A percentile compares a stretch with the other conserved stretches of the same genome.
These are phyloP conservation scores for Salix purpurea DNA, from an alignment of 345 rosid species.

Conservation along the genomic window DNA sequence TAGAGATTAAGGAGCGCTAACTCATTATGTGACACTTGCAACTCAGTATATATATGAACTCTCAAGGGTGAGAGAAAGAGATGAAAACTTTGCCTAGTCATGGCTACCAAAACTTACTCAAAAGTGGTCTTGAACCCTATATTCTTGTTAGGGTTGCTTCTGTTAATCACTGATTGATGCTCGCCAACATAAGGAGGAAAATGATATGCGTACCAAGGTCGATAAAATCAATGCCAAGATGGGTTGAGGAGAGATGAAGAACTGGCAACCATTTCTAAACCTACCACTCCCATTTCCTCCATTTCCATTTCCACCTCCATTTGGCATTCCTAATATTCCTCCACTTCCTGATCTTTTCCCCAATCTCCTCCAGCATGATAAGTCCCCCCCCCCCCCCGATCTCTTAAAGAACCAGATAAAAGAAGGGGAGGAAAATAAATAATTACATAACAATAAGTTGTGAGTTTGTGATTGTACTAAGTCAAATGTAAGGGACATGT, in stretches of 20 bases:
- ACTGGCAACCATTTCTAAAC: neutral
- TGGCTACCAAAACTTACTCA: neutral
- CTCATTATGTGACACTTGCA: neutral
- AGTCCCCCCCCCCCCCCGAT: neutral
- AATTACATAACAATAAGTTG: neutral
- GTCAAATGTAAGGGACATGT: neutral
- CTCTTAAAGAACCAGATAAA: neutral
- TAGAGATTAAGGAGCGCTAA: neutral
- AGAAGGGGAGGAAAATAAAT: neutral
- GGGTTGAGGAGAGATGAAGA: slow-evolving; percentile 2
- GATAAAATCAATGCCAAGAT: neutral
- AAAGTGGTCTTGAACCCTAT: neutral
- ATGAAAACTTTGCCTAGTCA: neutral
- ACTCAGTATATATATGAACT: neutral
- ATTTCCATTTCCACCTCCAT: slow-evolving; percentile 15
- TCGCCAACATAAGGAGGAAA: neutral
- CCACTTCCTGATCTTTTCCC: neutral
- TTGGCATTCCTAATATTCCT: slow-evolving; percentile 10
- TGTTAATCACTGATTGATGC: neutral
- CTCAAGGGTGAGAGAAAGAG: neutral
- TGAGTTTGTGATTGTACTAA: neutral
- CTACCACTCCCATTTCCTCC: neutral
- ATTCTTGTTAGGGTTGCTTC: neutral
- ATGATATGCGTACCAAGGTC: neutral
- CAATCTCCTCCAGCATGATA: slow-evolving; percentile 2